Percentiles rank a stretch among this genome's conserved stretches.
Evolutionary conservation across 495 filamentous ascomycete genomes (phyloP).

Genomic region (Articulospora tetracladia): DNA sequence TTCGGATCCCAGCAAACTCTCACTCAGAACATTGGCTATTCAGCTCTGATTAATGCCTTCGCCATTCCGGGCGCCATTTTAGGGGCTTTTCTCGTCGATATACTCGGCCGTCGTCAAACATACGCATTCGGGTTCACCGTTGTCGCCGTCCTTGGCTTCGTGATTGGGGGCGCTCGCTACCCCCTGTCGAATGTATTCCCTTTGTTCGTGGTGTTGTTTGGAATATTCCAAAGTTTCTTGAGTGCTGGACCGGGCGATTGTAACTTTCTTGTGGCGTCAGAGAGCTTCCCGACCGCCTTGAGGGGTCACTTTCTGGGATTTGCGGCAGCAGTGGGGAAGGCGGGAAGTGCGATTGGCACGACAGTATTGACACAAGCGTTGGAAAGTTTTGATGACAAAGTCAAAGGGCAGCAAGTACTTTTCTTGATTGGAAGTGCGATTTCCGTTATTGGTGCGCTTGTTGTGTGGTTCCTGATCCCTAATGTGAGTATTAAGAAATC

Average conservation of each 20-base stretch:
- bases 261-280: too few relatives aligned
- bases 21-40: conserved; percentile 41
- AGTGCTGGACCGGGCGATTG: conserved; percentile 48
- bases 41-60: conserved; percentile 45
- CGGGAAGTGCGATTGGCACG: too few relatives aligned
- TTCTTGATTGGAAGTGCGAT: too few relatives aligned
- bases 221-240: conserved; percentile 42
- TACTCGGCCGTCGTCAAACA: conserved; percentile 43
- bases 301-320: too few relatives aligned
- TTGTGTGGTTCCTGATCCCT: too few relatives aligned
- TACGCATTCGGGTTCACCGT: conserved; percentile 40
- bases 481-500: too few relatives aligned
- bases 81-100: conserved; percentile 43
- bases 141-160: conserved; percentile 41
- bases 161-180: conserved; percentile 39
- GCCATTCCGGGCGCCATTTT: conserved; percentile 42
- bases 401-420: too few relatives aligned
- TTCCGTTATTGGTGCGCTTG: too few relatives aligned
- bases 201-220: conserved; percentile 49
- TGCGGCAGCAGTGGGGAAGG: too few relatives aligned
- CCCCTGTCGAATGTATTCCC: conserved; percentile 41
- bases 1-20: conserved; percentile 35
- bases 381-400: too few relatives aligned
- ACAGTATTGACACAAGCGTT: too few relatives aligned
- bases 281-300: too few relatives aligned